Base-by-base conservation (phyloP, 2,329 filamentous ascomycete species). In the Arthrobotrys musiformis region DNA sequence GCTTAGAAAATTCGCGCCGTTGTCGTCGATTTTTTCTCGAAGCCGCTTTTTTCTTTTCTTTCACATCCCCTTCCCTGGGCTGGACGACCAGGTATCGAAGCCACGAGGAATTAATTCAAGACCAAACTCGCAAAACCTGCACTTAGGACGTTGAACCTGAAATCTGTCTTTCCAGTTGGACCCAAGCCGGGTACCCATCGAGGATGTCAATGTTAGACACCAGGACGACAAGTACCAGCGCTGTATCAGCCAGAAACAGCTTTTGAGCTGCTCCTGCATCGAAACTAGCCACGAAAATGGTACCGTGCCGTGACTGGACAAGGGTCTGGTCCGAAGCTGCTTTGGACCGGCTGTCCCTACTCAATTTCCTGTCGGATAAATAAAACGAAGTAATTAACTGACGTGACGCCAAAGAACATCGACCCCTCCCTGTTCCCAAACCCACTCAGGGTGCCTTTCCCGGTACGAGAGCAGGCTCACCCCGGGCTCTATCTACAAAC, bases 321-420 rank as follows among this genome's bases (percentile, higher is more conserved):
- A 50, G 72, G 72, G 63, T 76, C 48, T 26, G 19, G 37, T 60
- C 60, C 48, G 72, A 35, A 42, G 37, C 58, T 35, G 35, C 46
- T 63, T 46, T 69, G 63, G 69, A n/a, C 64, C 61, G 48, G 70
- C 35, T 63, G 64, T 76, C 72, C 72, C 72, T 70, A 60, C 64
- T 70, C 33, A 75, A 76, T 76, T 76, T 76, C 72, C 64, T 76
- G 33, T 76, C 72, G 72, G 72, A 76, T 76, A 76, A 75, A 76
- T 69, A 24, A 60, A 2, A 63, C 5, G 42, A 15, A 42, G 40
- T 61, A 50, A 67, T 40, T 28, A 42, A 50, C 72, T 76, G 72
- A 76, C 72, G 64, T 76, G 72, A 76, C 60, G 70, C 56, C n/a
- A 42, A 64, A 64, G 61, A 66, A 64, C 67, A 56, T 66, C 54